Evolutionary conservation across 2,329 filamentous ascomycete genomes (phyloP).

Genomic region (Trichoderma atroviride): DNA sequence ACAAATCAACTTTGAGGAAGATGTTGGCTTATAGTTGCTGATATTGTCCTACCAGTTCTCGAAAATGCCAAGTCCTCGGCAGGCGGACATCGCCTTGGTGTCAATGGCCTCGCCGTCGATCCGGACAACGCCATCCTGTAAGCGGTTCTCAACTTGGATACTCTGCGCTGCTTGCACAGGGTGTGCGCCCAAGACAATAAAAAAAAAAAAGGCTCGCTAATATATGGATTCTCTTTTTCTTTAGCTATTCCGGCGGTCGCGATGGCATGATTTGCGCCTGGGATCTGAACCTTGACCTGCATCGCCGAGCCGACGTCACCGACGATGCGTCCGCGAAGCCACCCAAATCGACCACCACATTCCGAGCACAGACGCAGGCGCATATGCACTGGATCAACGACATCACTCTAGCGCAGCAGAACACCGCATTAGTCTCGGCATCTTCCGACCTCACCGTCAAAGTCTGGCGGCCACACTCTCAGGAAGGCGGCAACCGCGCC

Average conservation of each 20-base stretch:
- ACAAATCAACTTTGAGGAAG: background rate
- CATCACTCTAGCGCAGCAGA: constrained; percentile 76
- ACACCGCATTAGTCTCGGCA: constrained; percentile 79
- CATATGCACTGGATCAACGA: constrained; percentile 98
- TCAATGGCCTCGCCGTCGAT: constrained; percentile 93
- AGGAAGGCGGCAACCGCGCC: constrained; percentile 53
- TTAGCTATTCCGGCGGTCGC: constrained; percentile 90
- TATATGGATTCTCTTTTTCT: background rate
- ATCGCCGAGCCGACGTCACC: constrained; percentile 36
- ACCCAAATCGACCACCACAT: constrained; percentile 54
- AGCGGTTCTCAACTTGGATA: constrained; percentile 40
- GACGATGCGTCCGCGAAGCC: constrained; percentile 37
- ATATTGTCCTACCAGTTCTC: constrained; percentile 49
- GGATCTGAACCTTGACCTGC: constrained; percentile 77
- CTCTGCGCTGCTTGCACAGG: constrained; percentile 23
- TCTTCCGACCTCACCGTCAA: constrained; percentile 95
- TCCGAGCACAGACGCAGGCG: constrained; percentile 66
- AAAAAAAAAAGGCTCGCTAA: background rate
- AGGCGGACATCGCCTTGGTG: constrained; percentile 87
- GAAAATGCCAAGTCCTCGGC: constrained; percentile 60
- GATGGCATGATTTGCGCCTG: constrained; percentile 96
- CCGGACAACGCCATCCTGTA: constrained; percentile 82
- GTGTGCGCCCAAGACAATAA: background rate
- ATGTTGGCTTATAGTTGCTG: background rate
- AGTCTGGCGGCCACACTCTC: constrained; percentile 77